Conservation (phyloP, 108 stramenopile species). For the Nitzschia inconspicua region DNA sequence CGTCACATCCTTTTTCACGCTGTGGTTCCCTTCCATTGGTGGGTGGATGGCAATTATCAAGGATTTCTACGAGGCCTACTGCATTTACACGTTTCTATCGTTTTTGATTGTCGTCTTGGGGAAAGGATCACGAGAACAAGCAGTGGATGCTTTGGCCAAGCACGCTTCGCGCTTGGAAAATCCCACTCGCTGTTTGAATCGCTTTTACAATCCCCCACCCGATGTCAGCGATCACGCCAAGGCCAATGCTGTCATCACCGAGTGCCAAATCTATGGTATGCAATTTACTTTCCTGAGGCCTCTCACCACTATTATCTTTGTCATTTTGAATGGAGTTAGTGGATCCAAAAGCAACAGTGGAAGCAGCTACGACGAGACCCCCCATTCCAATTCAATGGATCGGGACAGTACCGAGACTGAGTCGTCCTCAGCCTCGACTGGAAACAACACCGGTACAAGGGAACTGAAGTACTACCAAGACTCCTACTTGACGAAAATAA, state of each 20-base stretch:
- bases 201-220: conserved; percentile 58
- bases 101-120: conserved; percentile 84
- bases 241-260: conserved; percentile 76
- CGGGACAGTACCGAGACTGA: no score
- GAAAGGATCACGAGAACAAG: conserved; percentile 42
- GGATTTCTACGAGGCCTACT: conserved; percentile 79
- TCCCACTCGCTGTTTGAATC: conserved; percentile 47
- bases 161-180: conserved; percentile 56
- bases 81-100: conserved; percentile 78
- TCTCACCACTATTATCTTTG: conserved; percentile 52
- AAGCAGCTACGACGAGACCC: no score
- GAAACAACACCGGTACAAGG: conserved; percentile 14
- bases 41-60: conserved; percentile 67
- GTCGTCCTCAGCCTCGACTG: no score
- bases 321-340: no score
- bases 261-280: conserved; percentile 81
- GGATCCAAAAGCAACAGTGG: no score
- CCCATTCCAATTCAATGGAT: no score
- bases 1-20: conserved; percentile 63
- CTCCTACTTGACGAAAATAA: no score
- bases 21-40: conserved; percentile 55
- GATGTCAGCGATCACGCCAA: conserved; percentile 57
- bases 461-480: no score
- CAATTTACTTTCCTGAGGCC: conserved; percentile 86
- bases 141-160: conserved; percentile 52